Evolutionary conservation across 2,329 filamentous ascomycete species (phyloP).

Genomic region (Hawksworthiomyces lignivorus): DNA sequence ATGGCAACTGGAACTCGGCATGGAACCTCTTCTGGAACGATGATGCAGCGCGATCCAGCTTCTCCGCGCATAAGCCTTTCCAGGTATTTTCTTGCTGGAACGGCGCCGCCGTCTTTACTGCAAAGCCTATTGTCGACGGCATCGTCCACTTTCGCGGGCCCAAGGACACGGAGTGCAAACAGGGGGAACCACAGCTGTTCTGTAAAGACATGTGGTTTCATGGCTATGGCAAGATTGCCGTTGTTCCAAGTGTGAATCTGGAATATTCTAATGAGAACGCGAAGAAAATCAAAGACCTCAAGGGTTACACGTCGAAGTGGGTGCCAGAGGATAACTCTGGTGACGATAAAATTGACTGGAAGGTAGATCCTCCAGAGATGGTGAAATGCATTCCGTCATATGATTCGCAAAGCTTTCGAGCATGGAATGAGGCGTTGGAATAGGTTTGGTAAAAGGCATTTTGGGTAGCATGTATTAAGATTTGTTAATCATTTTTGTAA

Average conservation of each 20-base stretch:
- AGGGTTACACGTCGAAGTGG: constrained; percentile 39
- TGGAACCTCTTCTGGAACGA: constrained; percentile 49
- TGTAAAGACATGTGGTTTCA: constrained; percentile 49
- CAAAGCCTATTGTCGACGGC: constrained; percentile 34
- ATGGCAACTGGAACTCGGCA: constrained; percentile 40
- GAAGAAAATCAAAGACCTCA: constrained; percentile 37
- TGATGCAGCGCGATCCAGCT: constrained; percentile 24
- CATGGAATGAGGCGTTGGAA: constrained; percentile 29
- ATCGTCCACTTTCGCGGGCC: constrained; percentile 36
- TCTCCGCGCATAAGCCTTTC: constrained; percentile 35
- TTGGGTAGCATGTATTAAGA: no score
- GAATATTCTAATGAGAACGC: constrained; percentile 43
- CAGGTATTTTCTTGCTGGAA: constrained; percentile 55
- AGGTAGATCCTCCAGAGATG: constrained; percentile 31
- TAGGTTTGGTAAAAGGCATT: no score
- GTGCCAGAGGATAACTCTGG: constrained; percentile 21
- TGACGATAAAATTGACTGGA: constrained; percentile 33
- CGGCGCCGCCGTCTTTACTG: constrained; percentile 42
- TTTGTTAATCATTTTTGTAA: no score
- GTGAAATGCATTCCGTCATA: constrained; percentile 42
- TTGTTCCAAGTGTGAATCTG: constrained; percentile 48
- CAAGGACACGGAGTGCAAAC: constrained; percentile 37
- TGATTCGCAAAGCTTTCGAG: constrained; percentile 32
- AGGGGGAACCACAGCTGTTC: constrained; percentile 48
- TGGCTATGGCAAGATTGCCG: constrained; percentile 45